phyloP scores from a whole-genome alignment of 208 protist genomes.

The Trypanosoma lewisi region DNA sequence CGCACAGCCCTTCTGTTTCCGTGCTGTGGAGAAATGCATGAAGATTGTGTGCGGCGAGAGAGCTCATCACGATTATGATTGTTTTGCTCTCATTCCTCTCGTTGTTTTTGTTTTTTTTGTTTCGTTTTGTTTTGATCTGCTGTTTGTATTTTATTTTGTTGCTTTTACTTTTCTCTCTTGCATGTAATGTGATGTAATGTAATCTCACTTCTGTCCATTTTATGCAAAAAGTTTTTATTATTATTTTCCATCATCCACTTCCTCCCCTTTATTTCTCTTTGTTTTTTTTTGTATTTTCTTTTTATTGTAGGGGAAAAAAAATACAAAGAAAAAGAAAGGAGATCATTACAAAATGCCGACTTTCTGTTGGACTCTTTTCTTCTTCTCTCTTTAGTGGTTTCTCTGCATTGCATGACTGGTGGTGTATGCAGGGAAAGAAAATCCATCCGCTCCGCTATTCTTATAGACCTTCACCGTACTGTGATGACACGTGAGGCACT shows the following conservation, averaged over 20 bases:
- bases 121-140: conserved; percentile 1
- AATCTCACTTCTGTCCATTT: no score
- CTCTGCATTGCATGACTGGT: background rate
- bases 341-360: background rate
- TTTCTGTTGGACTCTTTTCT: conserved; percentile 5
- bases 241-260: background rate
- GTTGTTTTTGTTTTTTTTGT: conserved; percentile 4
- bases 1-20: no score
- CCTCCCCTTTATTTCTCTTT: conserved; percentile 13
- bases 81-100: background rate
- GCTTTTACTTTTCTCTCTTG: no score
- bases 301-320: conserved; percentile 12
- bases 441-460: conserved; percentile 32
- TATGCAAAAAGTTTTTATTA: no score
- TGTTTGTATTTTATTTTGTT: conserved; percentile 18
- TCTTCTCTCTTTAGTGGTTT: conserved; percentile 1
- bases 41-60: no score
- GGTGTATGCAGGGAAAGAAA: background rate
- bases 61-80: no score
- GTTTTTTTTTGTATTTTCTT: conserved; percentile 20
- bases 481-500: conserved; percentile 34
- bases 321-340: background rate
- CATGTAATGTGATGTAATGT: no score
- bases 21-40: no score
- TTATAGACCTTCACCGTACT: conserved; percentile 54